Evolutionary conservation across 2,329 filamentous ascomycete species (phyloP), one percentile per base, ranked within the genome.

Genomic region (Beauveria pseudobassiana): DNA sequence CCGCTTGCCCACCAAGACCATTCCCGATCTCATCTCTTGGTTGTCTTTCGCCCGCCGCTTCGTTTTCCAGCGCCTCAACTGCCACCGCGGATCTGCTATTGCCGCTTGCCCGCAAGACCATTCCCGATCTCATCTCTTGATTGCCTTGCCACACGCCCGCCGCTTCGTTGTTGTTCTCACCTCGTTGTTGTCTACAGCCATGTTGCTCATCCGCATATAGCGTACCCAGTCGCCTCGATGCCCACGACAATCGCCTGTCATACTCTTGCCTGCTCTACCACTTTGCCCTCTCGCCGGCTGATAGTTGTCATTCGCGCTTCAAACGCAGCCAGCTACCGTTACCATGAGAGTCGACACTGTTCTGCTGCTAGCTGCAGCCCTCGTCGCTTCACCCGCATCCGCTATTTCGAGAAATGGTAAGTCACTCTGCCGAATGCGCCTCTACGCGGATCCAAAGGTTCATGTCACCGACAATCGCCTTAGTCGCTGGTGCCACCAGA

Each of bases 331-430:
- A 43, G 16, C 50, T 20, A 40, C 53, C 43, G 55, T 20, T 40
- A 64, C 48, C 16, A 69, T 69, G 68, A 68, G 63, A 61, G 20
- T 63, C 45, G 51, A 48, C 20, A 49, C 62, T 42, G 48, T 50
- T 46, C 38, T 62, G 57, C 63, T 68, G 60, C 60, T 67, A 12
- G 59, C 60, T 52, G 62, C 64, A 53, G 59, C 62, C 24, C 22
- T 67, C 40, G n/a, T 65, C 3, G 57, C 51, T 57, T 62, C 57
- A 18, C 62, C 61, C 10, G 51, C 54, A 24, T 63, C 60, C 40
- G 67, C 65, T n/a, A 48, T 50, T 26, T 40, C 38, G 10, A 62
- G 53, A 52, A 52, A 46, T 42, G 67, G 64, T 68, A 59, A 52
- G 64, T 63, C 18, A 18, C 46, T 48, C 49, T 22, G 14, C 8